These are phyloP conservation scores for Emmonsiellopsis sp. DNA, from an alignment of 2,329 filamentous ascomycete genomes.

Conservation along the genomic window DNA sequence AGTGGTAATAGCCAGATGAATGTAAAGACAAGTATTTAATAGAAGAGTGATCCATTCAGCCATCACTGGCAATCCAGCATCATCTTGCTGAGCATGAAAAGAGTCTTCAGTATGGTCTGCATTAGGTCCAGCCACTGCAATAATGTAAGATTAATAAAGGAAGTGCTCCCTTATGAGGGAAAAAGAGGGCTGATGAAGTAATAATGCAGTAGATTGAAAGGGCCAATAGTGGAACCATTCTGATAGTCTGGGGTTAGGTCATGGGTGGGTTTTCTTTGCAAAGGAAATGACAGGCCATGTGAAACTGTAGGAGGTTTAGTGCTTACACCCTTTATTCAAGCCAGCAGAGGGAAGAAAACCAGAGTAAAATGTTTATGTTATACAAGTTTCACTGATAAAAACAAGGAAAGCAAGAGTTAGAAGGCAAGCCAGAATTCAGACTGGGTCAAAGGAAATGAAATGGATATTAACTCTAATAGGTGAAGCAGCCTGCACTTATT, in stretches of 20 bases:
- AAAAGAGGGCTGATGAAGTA: background rate
- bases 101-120: background rate
- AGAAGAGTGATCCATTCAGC: background rate
- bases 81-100: background rate
- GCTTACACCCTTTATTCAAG: background rate
- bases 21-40: background rate
- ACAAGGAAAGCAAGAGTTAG: background rate
- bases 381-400: background rate
- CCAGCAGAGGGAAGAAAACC: background rate
- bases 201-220: background rate
- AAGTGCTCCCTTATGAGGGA: conserved; percentile 3
- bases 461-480: background rate
- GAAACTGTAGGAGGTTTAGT: background rate
- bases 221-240: background rate
- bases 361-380: background rate
- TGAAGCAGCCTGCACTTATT: background rate
- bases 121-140: too few species aligned
- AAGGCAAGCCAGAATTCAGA: background rate
- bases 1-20: background rate
- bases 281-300: background rate
- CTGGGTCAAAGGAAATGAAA: background rate
- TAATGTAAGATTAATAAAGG: conserved; percentile 11
- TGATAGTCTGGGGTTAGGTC: background rate
- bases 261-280: background rate
- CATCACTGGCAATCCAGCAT: background rate